A percentile compares a stretch with the other conserved stretches of the same genome.
Conservation (phyloP, 345 rosid species). For the Crucihimalaya himalaica region DNA sequence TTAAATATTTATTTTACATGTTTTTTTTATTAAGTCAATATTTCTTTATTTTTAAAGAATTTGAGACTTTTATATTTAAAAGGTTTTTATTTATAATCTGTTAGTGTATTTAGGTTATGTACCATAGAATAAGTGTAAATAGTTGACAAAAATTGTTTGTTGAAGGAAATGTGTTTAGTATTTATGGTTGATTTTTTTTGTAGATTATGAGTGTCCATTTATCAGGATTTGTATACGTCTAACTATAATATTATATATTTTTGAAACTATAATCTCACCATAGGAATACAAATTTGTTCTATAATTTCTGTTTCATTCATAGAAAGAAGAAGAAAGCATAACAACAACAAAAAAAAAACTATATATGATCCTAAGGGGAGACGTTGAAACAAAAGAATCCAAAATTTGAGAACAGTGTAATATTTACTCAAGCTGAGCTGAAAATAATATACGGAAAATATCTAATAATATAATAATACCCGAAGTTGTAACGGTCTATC, state of each 20-base stretch:
- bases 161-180: too few relatives aligned
- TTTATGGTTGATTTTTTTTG: too few relatives aligned
- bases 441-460: not conserved
- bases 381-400: slow-evolving; percentile 19
- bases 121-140: not conserved
- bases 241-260: too few relatives aligned
- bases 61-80: not conserved
- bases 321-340: not conserved
- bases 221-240: too few relatives aligned
- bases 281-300: not conserved
- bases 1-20: not conserved
- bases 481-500: slow-evolving; percentile 3
- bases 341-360: not conserved
- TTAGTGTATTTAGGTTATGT: not conserved
- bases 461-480: slow-evolving; percentile 11
- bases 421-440: slow-evolving; percentile 18
- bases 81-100: not conserved
- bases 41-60: not conserved
- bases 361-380: not conserved
- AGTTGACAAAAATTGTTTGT: too few relatives aligned
- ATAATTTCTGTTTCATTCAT: not conserved
- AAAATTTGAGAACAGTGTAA: not conserved
- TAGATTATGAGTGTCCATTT: too few relatives aligned
- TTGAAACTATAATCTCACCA: too few relatives aligned
- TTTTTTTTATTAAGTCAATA: not conserved